Percentiles rank a stretch among this genome's conserved stretches.
Evolutionary conservation across 345 rosid genomes (phyloP).

Genomic region (Eucalyptus globulus): DNA sequence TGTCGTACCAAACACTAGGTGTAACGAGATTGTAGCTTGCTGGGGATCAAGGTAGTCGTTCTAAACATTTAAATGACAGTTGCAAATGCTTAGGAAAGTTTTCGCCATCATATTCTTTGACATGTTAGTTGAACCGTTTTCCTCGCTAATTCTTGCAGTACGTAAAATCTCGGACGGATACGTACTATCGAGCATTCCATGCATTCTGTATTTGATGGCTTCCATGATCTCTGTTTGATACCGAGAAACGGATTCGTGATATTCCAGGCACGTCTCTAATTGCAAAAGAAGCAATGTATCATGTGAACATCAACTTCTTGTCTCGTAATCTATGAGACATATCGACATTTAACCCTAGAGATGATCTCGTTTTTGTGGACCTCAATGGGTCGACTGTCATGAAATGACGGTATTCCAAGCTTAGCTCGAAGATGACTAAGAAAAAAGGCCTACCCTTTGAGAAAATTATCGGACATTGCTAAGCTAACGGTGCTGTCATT

Average conservation of each 20-base stretch:
- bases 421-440: not conserved
- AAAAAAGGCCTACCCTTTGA: not conserved
- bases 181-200: not conserved
- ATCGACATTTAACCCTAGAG: not conserved
- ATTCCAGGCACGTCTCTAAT: not conserved
- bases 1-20: conserved; percentile 8
- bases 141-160: not conserved
- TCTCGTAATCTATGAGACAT: not conserved
- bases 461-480: not conserved
- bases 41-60: not conserved
- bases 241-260: not conserved
- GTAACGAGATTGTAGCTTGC: not conserved
- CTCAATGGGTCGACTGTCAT: not conserved
- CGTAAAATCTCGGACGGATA: not conserved
- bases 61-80: not conserved
- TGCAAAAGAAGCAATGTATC: not conserved
- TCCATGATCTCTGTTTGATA: not conserved
- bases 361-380: not conserved
- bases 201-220: not conserved
- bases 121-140: not conserved
- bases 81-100: not conserved
- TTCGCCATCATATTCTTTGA: not conserved
- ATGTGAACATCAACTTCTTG: not conserved
- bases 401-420: not conserved
- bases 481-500: no score